These are phyloP conservation scores for Pelargonium citronellum DNA, from an alignment of 441 rosid species.

Conservation along the genomic window DNA sequence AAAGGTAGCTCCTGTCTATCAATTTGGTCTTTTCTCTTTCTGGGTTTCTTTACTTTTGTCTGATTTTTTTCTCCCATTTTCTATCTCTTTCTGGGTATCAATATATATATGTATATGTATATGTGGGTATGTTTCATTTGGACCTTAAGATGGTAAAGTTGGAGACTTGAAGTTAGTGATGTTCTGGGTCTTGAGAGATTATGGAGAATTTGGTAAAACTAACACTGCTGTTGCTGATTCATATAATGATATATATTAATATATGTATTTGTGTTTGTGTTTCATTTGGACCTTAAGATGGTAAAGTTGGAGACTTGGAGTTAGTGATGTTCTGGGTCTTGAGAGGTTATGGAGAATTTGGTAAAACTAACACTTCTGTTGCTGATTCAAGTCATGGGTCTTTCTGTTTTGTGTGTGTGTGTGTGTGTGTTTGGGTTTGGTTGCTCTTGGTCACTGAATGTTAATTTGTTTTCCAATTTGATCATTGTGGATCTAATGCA, in stretches of 20 bases:
- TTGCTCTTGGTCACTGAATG: neutral
- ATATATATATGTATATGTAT: constrained; percentile 1
- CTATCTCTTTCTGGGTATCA: neutral
- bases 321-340: neutral
- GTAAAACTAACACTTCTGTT: constrained; percentile 9
- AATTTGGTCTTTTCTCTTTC: constrained; percentile 10
- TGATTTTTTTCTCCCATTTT: neutral
- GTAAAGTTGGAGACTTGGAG: neutral
- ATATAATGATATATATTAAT: neutral
- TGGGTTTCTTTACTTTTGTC: constrained; percentile 9
- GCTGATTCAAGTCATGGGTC: neutral
- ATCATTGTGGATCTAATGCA: neutral
- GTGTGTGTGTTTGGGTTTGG: neutral
- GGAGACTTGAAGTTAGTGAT: neutral
- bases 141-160: constrained; percentile 7
- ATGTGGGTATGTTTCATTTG: neutral
- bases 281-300: constrained; percentile 10
- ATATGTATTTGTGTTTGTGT: neutral
- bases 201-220: constrained; percentile 13
- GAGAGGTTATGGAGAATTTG: constrained; percentile 14
- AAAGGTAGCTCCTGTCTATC: constrained; percentile 21
- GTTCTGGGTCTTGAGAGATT: constrained; percentile 1
- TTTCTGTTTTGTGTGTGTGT: neutral
- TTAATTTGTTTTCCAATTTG: neutral
- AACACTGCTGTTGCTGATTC: constrained; percentile 12